Base-by-base conservation (phyloP, 495 filamentous ascomycete species). In the Talaromyces adpressus region DNA sequence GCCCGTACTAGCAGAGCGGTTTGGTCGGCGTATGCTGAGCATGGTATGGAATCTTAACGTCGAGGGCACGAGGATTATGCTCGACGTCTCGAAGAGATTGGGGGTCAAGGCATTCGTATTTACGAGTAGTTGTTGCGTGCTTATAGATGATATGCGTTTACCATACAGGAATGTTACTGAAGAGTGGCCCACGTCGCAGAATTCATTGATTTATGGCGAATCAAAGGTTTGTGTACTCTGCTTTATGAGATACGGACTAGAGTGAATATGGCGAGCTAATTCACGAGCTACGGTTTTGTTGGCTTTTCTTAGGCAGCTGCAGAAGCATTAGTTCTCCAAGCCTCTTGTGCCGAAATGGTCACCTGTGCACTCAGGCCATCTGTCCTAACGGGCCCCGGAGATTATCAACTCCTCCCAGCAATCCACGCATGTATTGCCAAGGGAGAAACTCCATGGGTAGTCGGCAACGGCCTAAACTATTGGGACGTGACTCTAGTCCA, bases 401-500 rank as follows among this genome's bases (percentile, higher is more conserved):
- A 88, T 67, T 73, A 74, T 57, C 77, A 83, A 41, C 69, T 83
- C 57, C 69, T 87, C 12, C 79, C 81, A 18, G 69, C 79, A 34
- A 77, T 87, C 29, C 82, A 86, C 64, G 76, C 79, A 64, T 82
- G 82, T 63, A 87, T 87, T 63, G 73, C 70, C 52, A 81, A 82
- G 63, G 63, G 71, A 36, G 78, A 87, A 68, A 87, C 84, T 5
- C 75, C 78, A 1, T 87, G 82, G 70, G 71, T 86, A 41, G 73
- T 87, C 45, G 87, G 87, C 9, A 63, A 75, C 62, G 84, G 84
- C 3, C 64, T 72, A 11, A 89, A 89, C 64, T 64, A 87, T 53
- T 85, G 81, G 76, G 84, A 88, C 70, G 81, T 87, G 54, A 84
- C 82, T 25, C 84, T 88, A 68, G 81, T 86, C 23, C 72, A 71